Base-by-base conservation (phyloP, 306 rosid genomes). In the Dalbergia cochinchinensis region DNA sequence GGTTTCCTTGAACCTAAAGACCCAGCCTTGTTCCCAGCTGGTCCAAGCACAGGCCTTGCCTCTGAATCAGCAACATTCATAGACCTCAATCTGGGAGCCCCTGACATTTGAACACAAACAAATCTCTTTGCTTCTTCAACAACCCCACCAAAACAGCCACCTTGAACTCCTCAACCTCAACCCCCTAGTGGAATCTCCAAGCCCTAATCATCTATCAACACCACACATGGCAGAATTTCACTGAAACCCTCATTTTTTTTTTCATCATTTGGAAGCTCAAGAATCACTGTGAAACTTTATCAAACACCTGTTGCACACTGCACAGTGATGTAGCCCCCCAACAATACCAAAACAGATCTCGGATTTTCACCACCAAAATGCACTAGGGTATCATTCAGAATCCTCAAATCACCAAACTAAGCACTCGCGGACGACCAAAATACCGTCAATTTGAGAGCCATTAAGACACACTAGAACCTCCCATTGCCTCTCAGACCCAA, bases 81-180 rank as follows among this genome's bases (percentile, higher is more conserved):
- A 47, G 97, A 84, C 94, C 91, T 86, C 59, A 92, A 82, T 68
- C 90, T 90, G 44, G 94, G 92, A 85, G 89, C 89, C 77, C 91
- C 92, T n/a, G 94, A 92, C 97, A 90, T 87, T 51, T 66, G 65
- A 45, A 9, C 69, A 76, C 57, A 74, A 15, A 4, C 5, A 37
- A 44, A 63, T 14, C 34, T 15, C 22, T 73, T 73, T 55, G 19
- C 58, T 64, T 53, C 54, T 73, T 50, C 47, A 78, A 73, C 77
- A n/a, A 44, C n/a, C 57, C 42, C 80, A 58, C 83, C 69, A 51
- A 73, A 73, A 39, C 5, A 78, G 57, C 54, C 78, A 59, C 82
- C 72, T 31, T 0, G 73, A 73, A 64, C 18, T 44, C 77, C 67
- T 51, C 63, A 45, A 42, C 72, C 60, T 69, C 62, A 65, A 77